Conservation (phyloP, 169 alveolate species). For the Sarcocystis neurona region DNA sequence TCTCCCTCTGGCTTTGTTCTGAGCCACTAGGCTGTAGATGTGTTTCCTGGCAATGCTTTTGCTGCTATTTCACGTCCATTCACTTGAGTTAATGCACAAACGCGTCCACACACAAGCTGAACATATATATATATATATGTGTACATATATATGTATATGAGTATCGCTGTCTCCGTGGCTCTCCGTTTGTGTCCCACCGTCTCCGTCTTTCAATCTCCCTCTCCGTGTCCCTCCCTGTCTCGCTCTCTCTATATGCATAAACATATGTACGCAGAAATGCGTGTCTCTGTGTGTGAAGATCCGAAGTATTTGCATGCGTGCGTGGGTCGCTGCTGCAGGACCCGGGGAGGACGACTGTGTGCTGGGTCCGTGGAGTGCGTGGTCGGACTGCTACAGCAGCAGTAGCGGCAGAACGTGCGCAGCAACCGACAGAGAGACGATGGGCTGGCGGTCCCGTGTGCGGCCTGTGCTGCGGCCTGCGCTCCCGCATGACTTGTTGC, state of each 20-base stretch:
- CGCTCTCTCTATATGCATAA: not conserved
- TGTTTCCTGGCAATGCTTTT: too few species aligned
- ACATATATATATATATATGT: not conserved
- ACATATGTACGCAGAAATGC: not conserved
- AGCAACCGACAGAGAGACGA: not conserved
- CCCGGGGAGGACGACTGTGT: not conserved
- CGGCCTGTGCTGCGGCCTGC: not conserved
- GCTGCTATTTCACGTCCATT: too few species aligned
- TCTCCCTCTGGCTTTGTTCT: too few species aligned
- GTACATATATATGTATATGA: not conserved
- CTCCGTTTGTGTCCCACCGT: not conserved
- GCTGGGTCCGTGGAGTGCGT: not conserved
- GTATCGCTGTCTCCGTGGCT: not conserved
- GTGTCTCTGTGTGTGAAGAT: conserved; percentile 3
- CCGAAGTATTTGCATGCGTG: not conserved
- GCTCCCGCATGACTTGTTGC: too few species aligned
- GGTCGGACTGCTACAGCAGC: not conserved
- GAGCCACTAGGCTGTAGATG: too few species aligned
- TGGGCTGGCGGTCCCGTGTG: conserved; percentile 23
- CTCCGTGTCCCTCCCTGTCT: not conserved
- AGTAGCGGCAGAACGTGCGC: not conserved
- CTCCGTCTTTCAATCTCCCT: not conserved
- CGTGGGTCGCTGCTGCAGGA: not conserved
- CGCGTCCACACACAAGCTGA: not conserved
- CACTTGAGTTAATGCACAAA: too few species aligned